These are phyloP conservation scores for Trichoderma sp. DNA, from an alignment of 2,329 filamentous ascomycete genomes.

Conservation along the genomic window DNA sequence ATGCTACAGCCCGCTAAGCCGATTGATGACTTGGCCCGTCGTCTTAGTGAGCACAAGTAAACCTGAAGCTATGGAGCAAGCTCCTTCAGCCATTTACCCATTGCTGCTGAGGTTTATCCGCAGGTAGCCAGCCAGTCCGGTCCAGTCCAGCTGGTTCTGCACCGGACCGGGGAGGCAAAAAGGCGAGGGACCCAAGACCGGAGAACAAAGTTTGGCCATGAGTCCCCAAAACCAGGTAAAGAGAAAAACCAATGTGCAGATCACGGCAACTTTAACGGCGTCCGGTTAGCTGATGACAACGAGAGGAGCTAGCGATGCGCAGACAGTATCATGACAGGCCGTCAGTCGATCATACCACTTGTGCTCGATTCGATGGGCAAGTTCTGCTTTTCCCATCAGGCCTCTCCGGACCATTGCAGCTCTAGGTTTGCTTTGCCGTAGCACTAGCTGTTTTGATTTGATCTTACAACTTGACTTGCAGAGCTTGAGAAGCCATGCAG, in stretches of 20 bases:
- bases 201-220: not conserved
- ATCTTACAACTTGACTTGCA: not conserved
- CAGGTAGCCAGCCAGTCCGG: not conserved
- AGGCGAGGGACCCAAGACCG: not conserved
- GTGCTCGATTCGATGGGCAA: not conserved
- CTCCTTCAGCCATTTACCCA: not conserved
- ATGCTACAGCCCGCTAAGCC: not conserved
- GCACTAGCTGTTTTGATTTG: not conserved
- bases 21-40: not conserved
- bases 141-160: not conserved
- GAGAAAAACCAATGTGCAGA: not conserved
- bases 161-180: not conserved
- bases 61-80: not conserved
- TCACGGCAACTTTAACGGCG: conserved; percentile 3
- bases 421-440: not conserved
- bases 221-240: not conserved
- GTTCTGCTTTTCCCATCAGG: not conserved
- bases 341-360: conserved; percentile 13
- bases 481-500: not conserved
- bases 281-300: not conserved
- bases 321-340: not conserved
- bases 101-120: not conserved
- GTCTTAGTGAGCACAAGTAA: not conserved
- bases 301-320: not conserved
- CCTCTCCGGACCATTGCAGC: not conserved